A percentile compares a stretch with the other conserved stretches of the same genome.
These are phyloP conservation scores for Suhomyces guaymorum DNA, from an alignment of 1,139 yeast genomes.

Conservation along the genomic window DNA sequence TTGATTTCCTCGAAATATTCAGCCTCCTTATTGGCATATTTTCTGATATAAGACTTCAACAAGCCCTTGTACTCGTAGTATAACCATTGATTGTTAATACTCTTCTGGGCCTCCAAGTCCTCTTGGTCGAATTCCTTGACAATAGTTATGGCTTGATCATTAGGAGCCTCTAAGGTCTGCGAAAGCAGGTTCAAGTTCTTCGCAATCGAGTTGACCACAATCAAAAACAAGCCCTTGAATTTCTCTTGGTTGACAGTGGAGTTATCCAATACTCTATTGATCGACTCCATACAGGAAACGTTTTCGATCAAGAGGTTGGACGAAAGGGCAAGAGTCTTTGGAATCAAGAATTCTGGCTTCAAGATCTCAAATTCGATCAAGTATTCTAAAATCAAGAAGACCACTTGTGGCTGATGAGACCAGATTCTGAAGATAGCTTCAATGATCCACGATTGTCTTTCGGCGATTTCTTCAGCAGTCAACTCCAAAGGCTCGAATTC, in stretches of 20 bases:
- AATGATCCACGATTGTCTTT: slow-evolving; percentile 49
- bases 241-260: slow-evolving; percentile 13
- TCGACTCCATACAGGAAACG: slow-evolving; percentile 49
- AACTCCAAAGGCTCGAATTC: slow-evolving; percentile 42
- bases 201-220: slow-evolving; percentile 39
- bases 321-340: slow-evolving; percentile 41
- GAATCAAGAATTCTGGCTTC: slow-evolving; percentile 41
- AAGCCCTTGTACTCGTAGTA: slow-evolving; percentile 47
- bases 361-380: slow-evolving; percentile 55
- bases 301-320: slow-evolving; percentile 41
- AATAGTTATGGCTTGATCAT: slow-evolving; percentile 26
- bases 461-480: slow-evolving; percentile 32
- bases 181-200: slow-evolving; percentile 36
- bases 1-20: slow-evolving; percentile 26
- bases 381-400: slow-evolving; percentile 67
- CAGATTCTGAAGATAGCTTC: slow-evolving; percentile 74
- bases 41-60: slow-evolving; percentile 42
- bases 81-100: slow-evolving; percentile 44
- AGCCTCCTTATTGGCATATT: slow-evolving; percentile 23
- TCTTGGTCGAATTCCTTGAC: slow-evolving; percentile 29
- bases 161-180: slow-evolving; percentile 26
- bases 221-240: slow-evolving; percentile 30
- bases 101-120: slow-evolving; percentile 24
- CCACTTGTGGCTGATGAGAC: slow-evolving; percentile 81
- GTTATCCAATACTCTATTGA: slow-evolving; percentile 37